These are phyloP conservation scores for Trichoderma sp. DNA, from an alignment of 2,329 filamentous ascomycete species.

Conservation along the genomic window DNA sequence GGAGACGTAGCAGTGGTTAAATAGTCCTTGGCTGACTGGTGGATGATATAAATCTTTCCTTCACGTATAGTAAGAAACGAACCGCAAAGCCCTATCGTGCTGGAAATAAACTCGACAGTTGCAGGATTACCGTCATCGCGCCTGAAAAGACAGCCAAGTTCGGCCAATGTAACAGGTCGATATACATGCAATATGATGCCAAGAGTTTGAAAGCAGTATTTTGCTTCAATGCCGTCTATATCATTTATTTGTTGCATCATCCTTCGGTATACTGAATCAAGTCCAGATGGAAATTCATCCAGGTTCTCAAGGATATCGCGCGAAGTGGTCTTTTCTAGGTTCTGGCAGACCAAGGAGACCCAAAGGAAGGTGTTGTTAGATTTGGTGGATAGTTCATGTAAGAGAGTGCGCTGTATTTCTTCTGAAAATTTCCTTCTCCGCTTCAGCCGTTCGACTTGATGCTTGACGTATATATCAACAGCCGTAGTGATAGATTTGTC, in stretches of 20 bases:
- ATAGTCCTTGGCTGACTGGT: no score
- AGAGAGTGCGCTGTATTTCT: conserved; percentile 26
- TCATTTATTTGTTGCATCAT: conserved; percentile 40
- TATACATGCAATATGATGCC: no score
- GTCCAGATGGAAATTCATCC: conserved; percentile 39
- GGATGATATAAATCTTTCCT: no score
- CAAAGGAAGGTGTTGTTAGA: conserved; percentile 43
- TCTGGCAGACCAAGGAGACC: conserved; percentile 32
- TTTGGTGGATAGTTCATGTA: conserved; percentile 36
- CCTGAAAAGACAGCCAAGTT: no score
- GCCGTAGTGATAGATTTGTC: conserved; percentile 40
- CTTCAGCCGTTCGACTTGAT: conserved; percentile 40
- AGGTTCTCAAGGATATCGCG: conserved; percentile 28
- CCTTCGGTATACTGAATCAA: conserved; percentile 43
- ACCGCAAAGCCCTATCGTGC: no score
- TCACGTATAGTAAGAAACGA: no score
- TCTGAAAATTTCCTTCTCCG: not conserved
- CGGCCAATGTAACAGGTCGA: no score
- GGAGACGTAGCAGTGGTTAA: no score
- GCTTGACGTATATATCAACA: conserved; percentile 44
- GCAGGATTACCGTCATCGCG: no score
- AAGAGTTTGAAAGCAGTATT: no score
- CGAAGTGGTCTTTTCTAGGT: conserved; percentile 24
- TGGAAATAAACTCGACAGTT: no score
- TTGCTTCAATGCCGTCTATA: no score